These are phyloP conservation scores for Arachis stenosperma DNA, from an alignment of 306 rosid species.

Conservation along the genomic window DNA sequence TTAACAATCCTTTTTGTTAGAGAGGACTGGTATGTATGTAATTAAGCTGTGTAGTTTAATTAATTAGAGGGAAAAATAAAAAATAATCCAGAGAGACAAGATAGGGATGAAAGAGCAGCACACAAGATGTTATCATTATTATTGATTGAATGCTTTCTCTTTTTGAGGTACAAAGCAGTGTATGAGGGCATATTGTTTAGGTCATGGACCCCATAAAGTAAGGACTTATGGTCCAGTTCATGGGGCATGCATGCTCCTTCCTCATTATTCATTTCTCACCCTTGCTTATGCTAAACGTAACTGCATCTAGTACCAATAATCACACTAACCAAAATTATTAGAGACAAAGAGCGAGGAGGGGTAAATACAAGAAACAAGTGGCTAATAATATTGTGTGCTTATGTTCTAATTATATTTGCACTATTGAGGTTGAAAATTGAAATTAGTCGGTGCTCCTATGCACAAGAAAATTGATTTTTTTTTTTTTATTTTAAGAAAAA, in stretches of 20 bases:
- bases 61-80: neutral
- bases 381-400: neutral
- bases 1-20: no score
- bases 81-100: conserved; percentile 5
- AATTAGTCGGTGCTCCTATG: conserved; percentile 20
- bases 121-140: conserved; percentile 38
- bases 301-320: conserved; percentile 16
- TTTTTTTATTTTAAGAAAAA: neutral
- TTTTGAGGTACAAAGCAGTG: conserved; percentile 28
- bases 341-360: no score
- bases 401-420: neutral
- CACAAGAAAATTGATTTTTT: conserved; percentile 13
- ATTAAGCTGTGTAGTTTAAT: no score
- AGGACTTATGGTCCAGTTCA: neutral
- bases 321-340: neutral
- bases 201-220: conserved; percentile 44
- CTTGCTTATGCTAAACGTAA: conserved; percentile 47
- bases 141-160: conserved; percentile 12
- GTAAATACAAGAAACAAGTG: no score
- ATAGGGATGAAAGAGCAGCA: conserved; percentile 16
- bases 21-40: no score
- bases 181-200: conserved; percentile 27
- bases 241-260: conserved; percentile 38
- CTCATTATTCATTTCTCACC: conserved; percentile 23
- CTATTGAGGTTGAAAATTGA: conserved; percentile 2